phyloP scores from a whole-genome alignment of 1,284 basidiomycete species.

The Filobasidium uniguttulatum region DNA sequence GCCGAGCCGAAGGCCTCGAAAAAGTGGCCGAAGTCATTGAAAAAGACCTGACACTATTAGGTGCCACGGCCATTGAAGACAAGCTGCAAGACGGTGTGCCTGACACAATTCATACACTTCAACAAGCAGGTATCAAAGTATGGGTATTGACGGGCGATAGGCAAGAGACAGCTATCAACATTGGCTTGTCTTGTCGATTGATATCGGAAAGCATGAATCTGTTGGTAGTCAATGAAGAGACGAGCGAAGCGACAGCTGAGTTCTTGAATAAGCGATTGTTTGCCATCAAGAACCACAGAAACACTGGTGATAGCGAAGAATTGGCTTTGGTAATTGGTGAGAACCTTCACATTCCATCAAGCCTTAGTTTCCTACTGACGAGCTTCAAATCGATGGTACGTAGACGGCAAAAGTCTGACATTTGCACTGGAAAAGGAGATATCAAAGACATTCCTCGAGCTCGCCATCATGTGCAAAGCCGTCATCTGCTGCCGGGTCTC shows the following conservation, averaged over 20 bases:
- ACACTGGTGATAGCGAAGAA: conserved; percentile 82
- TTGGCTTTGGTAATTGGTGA: conserved; percentile 85
- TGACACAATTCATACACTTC: conserved; percentile 92
- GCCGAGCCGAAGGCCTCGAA: conserved; percentile 84
- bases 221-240: conserved; percentile 90
- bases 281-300: conserved; percentile 85
- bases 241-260: conserved; percentile 65
- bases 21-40: conserved; percentile 92
- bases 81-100: conserved; percentile 98
- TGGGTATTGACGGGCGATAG: conserved; percentile 98
- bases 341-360: conserved; percentile 15
- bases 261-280: conserved; percentile 75
- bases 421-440: conserved; percentile 89
- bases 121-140: conserved; percentile 96
- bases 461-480: conserved; percentile 88
- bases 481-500: conserved; percentile 56
- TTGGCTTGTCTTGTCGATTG: conserved; percentile 89
- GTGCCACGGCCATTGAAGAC: conserved; percentile 97
- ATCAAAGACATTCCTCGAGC: conserved; percentile 74
- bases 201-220: conserved; percentile 98
- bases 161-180: conserved; percentile 98
- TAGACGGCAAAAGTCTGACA: conserved; percentile 86
- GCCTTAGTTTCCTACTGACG: neutral
- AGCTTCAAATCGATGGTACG: neutral
- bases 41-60: conserved; percentile 78